Evolutionary conservation across 352 stramenopile genomes (phyloP).

Genomic region (Phytophthora idaei): DNA sequence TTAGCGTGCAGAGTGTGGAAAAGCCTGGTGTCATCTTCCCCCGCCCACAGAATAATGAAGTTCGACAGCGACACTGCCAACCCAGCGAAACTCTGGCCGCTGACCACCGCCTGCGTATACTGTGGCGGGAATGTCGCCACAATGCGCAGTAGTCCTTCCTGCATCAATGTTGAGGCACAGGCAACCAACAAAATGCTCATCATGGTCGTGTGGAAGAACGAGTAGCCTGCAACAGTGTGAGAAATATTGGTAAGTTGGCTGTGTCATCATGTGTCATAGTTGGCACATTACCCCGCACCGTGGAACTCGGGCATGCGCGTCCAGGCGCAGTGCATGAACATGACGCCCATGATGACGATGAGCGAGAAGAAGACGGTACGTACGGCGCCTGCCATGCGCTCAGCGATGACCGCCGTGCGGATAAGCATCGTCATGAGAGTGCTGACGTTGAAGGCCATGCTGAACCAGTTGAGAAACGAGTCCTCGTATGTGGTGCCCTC

Average conservation of each 20-base stretch:
- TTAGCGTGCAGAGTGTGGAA: constrained; percentile 39
- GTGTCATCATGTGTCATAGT: constrained; percentile 17
- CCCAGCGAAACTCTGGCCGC: constrained; percentile 77
- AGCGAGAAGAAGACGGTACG: constrained; percentile 71
- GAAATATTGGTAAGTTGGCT: not conserved
- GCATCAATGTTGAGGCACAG: constrained; percentile 73
- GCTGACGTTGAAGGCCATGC: constrained; percentile 83
- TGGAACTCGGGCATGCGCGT: constrained; percentile 76
- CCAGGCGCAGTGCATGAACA: constrained; percentile 74
- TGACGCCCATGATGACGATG: constrained; percentile 69
- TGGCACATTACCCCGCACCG: constrained; percentile 33
- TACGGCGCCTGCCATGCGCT: constrained; percentile 65
- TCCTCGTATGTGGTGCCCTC: constrained; percentile 67
- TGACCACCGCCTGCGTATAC: constrained; percentile 81
- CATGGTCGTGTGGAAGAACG: constrained; percentile 84
- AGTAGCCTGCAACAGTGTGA: constrained; percentile 23
- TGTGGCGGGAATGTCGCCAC: constrained; percentile 73
- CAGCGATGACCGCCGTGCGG: constrained; percentile 60
- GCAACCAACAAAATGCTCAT: constrained; percentile 74
- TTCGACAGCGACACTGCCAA: constrained; percentile 76
- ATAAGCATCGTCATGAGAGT: constrained; percentile 79
- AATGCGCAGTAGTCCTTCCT: constrained; percentile 81
- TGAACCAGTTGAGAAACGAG: constrained; percentile 89
- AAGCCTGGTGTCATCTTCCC: constrained; percentile 33
- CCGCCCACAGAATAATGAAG: constrained; percentile 65